Evolutionary conservation across 768 basidiomycete species (phyloP), one percentile per base, ranked within the genome.

Genomic region (Clathrus columnatus): DNA sequence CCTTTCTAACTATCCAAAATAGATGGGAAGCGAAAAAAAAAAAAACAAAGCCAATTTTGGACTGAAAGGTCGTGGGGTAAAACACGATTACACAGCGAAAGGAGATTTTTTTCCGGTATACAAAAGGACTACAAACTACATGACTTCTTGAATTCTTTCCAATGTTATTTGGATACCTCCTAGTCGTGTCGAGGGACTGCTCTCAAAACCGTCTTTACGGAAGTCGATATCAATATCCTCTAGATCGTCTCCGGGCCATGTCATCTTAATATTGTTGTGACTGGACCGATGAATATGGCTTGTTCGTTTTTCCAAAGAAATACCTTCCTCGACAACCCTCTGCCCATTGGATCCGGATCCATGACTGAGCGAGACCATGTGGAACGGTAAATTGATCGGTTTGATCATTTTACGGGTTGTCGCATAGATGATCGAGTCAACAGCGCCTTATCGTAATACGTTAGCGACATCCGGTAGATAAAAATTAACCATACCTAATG

Each of bases 371-470:
- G 36, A 36, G n/a, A 36, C 36, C 45, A 48, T 55, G 54, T 55
- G 44, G 32, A 18, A 28, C 44, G 27, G 54, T 24, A 46, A 30
- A 27, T 20, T 18, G 44, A 48, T 29, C 10, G 53, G 53, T n/a
- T 48, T 47, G 18, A 54, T 36, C 14, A 54, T 23, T 17, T 54
- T 55, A 11, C 54, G 54, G n/a, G 54, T 55, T 16, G 54, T 47
- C 1, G 54, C 43, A 44, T 55, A 55, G 11, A 55, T 55, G 23
- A 55, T 32, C 7, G 54, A 55, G 42, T 55, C 54, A 11, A 55
- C 46, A 47, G 54, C 54, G 2, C 54, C 54, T 55, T 18, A 24
- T 4, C 10, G 4, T 8, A 36, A 36, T 36, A 14, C 36, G n/a
- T 14, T 36, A 36, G 16, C 16, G 10, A 36, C 11, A 36, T 11